Evolutionary conservation across 2,329 filamentous ascomycete species (phyloP).

Genomic region (Penicillium frequentans): DNA sequence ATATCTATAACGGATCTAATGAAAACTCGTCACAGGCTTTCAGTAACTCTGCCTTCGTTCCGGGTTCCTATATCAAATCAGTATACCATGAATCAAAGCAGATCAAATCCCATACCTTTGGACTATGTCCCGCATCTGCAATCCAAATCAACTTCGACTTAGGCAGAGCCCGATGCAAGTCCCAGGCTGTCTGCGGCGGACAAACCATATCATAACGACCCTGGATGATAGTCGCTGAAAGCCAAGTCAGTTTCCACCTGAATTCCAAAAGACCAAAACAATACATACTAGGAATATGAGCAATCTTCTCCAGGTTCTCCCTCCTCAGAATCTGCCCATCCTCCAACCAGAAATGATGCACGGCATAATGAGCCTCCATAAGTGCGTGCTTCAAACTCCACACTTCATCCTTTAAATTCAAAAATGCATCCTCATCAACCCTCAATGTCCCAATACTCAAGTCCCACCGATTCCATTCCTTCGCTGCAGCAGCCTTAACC

Average conservation of each 20-base stretch:
- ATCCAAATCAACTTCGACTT: constrained; percentile 34
- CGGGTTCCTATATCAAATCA: constrained; percentile 3
- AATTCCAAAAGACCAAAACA: background rate
- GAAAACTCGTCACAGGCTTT: constrained; percentile 9
- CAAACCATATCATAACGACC: constrained; percentile 50
- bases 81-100: background rate
- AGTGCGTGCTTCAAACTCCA: constrained; percentile 40
- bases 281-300: constrained; percentile 34
- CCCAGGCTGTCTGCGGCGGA: constrained; percentile 45
- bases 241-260: background rate
- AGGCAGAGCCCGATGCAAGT: constrained; percentile 42
- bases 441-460: constrained; percentile 31
- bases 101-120: constrained; percentile 12
- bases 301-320: constrained; percentile 36
- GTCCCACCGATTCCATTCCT: constrained; percentile 39
- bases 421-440: constrained; percentile 17
- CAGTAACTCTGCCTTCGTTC: constrained; percentile 4
- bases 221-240: constrained; percentile 40
- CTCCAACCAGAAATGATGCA: constrained; percentile 43
- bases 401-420: constrained; percentile 30
- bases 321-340: constrained; percentile 42
- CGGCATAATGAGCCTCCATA: constrained; percentile 47
- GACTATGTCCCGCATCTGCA: constrained; percentile 35
- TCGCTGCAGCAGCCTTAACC: constrained; percentile 32
- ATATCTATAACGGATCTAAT: background rate